Conservation (phyloP, 352 stramenopile genomes). For the Phytophthora sansomeana region DNA sequence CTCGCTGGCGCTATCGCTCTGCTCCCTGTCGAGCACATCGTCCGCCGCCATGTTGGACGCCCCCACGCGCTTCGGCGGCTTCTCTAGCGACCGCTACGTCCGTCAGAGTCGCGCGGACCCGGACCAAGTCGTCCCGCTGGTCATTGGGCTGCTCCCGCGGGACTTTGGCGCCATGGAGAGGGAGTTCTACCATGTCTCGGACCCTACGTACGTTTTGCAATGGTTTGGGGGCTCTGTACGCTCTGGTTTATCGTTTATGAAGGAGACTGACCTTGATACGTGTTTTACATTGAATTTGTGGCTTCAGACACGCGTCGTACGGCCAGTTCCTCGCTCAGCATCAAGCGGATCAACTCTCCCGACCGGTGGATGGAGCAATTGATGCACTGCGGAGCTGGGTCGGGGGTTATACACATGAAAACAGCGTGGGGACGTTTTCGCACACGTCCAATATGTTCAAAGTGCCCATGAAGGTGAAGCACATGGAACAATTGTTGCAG, state of each 20-base stretch:
- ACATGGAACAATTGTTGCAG: conserved; percentile 57
- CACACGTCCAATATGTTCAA: conserved; percentile 53
- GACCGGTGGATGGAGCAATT: conserved; percentile 53
- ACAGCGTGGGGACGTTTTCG: conserved; percentile 44
- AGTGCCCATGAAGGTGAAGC: conserved; percentile 50
- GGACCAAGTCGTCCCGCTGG: conserved; percentile 56
- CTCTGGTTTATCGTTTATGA: neutral
- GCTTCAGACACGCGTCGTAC: conserved; percentile 58
- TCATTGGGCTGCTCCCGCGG: conserved; percentile 53
- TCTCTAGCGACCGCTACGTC: conserved; percentile 47
- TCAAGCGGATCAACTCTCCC: conserved; percentile 52
- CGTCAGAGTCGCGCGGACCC: conserved; percentile 38
- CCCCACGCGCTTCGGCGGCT: conserved; percentile 31
- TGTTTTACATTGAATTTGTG: conserved; percentile 3
- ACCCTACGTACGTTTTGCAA: conserved; percentile 57
- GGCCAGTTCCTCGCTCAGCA: conserved; percentile 56
- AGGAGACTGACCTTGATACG: neutral
- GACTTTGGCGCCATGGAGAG: conserved; percentile 66
- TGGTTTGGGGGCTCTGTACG: neutral
- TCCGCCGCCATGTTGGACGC: neutral
- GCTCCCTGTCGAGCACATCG: neutral
- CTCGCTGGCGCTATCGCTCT: conserved; percentile 16
- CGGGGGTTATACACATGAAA: conserved; percentile 18
- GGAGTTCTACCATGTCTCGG: conserved; percentile 58
- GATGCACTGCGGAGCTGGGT: conserved; percentile 62